phyloP scores from a whole-genome alignment of 2,329 filamentous ascomycete species.

The Calonectria hongkongensis region DNA sequence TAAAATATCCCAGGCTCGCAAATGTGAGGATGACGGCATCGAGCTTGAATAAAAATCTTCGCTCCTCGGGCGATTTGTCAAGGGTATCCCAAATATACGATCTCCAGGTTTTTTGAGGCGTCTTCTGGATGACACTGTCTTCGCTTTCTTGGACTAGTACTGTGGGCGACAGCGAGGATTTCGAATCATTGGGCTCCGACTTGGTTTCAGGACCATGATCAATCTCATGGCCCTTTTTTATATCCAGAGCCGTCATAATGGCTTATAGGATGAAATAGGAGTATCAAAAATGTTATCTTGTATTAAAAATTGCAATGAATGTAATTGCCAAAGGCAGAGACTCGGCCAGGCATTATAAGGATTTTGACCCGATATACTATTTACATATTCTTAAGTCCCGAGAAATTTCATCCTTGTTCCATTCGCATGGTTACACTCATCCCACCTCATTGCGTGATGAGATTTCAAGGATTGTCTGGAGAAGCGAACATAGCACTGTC shows the following conservation, averaged over 20 bases:
- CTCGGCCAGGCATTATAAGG: neutral
- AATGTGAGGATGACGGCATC: conserved; percentile 62
- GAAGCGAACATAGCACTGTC: neutral
- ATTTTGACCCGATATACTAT: neutral
- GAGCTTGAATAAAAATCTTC: conserved; percentile 64
- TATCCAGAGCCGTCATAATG: conserved; percentile 6
- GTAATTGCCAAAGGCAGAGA: neutral
- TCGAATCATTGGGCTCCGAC: conserved; percentile 1
- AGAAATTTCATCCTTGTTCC: conserved; percentile 5
- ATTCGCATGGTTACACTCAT: conserved; percentile 14
- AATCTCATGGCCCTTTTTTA: conserved; percentile 19
- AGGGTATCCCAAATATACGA: conserved; percentile 70
- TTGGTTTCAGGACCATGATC: neutral
- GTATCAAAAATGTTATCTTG: too few relatives aligned
- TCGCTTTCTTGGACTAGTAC: conserved; percentile 7
- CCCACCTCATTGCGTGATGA: conserved; percentile 36
- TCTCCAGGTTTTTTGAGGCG: conserved; percentile 57
- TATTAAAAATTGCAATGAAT: neutral
- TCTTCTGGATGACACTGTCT: conserved; percentile 21
- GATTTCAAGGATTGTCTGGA: neutral
- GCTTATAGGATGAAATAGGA: neutral
- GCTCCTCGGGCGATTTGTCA: conserved; percentile 64
- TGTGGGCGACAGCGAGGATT: neutral
- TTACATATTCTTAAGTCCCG: neutral
- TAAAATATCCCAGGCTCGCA: conserved; percentile 61